Evolutionary conservation across 768 basidiomycete genomes (phyloP).

Genomic region (Fomitopsis serialis): DNA sequence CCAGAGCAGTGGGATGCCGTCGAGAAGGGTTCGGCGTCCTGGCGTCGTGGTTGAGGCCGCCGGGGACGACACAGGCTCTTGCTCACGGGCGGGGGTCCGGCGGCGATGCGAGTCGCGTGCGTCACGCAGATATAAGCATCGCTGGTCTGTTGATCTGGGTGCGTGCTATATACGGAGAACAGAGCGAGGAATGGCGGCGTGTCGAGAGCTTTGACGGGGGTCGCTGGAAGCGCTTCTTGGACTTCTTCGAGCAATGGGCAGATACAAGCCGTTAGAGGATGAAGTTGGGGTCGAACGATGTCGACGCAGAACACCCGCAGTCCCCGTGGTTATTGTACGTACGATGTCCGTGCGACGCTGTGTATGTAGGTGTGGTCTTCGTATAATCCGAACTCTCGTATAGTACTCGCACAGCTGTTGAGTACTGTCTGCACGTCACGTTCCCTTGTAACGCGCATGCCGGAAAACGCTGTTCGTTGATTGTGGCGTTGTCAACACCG

Average conservation of each 20-base stretch:
- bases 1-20: constrained; percentile 23
- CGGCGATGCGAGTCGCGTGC: constrained; percentile 11
- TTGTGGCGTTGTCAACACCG: too few relatives aligned
- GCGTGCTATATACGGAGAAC: constrained; percentile 20
- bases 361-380: too few relatives aligned
- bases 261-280: background rate
- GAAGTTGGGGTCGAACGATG: background rate
- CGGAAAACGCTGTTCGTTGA: too few relatives aligned
- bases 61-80: constrained; percentile 20
- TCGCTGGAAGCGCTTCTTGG: constrained; percentile 31
- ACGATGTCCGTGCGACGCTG: too few relatives aligned
- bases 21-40: constrained; percentile 23
- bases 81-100: constrained; percentile 21
- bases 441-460: too few relatives aligned
- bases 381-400: too few relatives aligned
- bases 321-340: too few relatives aligned
- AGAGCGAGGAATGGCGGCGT: constrained; percentile 27
- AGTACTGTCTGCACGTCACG: too few relatives aligned
- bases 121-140: constrained; percentile 31
- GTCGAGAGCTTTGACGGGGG: constrained; percentile 33
- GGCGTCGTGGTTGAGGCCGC: constrained; percentile 24
- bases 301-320: too few relatives aligned
- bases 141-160: constrained; percentile 32
- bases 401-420: too few relatives aligned
- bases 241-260: constrained; percentile 16